Percentiles rank a stretch among this genome's conserved stretches.
Evolutionary conservation across 495 filamentous ascomycete species (phyloP).

Genomic region (Cladorrhinum samala): DNA sequence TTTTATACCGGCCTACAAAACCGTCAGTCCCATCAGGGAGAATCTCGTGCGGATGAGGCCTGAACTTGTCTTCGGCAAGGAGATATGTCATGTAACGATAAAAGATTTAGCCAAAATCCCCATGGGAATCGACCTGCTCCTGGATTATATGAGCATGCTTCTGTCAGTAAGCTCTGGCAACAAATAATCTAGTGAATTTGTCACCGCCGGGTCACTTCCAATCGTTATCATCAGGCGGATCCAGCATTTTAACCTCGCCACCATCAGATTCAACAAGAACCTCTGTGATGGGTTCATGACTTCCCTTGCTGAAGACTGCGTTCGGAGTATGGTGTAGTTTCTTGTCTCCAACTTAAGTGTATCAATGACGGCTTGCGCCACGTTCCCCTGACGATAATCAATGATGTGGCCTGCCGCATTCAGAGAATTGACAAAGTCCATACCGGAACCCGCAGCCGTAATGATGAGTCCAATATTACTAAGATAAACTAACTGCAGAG

Average conservation of each 20-base stretch:
- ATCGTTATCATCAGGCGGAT: constrained; percentile 17
- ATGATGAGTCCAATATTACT: constrained; percentile 35
- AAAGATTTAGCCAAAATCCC: constrained; percentile 33
- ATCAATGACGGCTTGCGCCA: constrained; percentile 27
- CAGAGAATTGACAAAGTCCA: constrained; percentile 30
- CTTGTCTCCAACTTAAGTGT: constrained; percentile 26
- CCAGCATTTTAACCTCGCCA: constrained; percentile 20
- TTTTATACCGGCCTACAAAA: constrained; percentile 26
- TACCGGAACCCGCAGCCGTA: constrained; percentile 31
- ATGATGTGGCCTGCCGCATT: constrained; percentile 31
- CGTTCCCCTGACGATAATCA: constrained; percentile 37
- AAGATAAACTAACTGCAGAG: constrained; percentile 35
- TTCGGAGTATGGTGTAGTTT: constrained; percentile 29
- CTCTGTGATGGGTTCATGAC: constrained; percentile 20
- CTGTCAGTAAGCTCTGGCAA: constrained; percentile 14
- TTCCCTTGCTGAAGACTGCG: constrained; percentile 21
- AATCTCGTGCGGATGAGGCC: constrained; percentile 31
- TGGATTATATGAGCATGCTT: constrained; percentile 9
- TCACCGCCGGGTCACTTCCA: constrained; percentile 19
- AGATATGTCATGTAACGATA: constrained; percentile 26
- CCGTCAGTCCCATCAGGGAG: constrained; percentile 29
- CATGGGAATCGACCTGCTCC: constrained; percentile 19
- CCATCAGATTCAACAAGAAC: constrained; percentile 18
- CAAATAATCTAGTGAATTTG: constrained; percentile 9
- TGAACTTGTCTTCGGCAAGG: constrained; percentile 28